Evolutionary conservation across 306 rosid species (phyloP).

Genomic region (Mimosa bimucronata): DNA sequence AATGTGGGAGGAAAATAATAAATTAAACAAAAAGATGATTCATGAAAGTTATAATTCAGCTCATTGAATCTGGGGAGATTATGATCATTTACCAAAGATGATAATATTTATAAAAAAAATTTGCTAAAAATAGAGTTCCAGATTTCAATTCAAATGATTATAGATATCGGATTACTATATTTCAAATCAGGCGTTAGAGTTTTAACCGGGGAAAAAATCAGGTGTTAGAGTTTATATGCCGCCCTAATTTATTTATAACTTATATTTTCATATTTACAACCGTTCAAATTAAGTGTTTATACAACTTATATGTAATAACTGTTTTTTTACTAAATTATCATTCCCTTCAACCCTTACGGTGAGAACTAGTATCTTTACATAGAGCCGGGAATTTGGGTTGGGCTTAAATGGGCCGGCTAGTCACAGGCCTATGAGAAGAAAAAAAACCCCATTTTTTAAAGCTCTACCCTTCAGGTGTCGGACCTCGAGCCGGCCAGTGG

Average conservation of each 20-base stretch:
- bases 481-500: no score
- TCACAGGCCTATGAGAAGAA: no score
- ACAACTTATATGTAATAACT: no score
- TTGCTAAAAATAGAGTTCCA: neutral
- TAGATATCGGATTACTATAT: neutral
- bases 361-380: no score
- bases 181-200: neutral
- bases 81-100: neutral
- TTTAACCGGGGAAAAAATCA: no score
- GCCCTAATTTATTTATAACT: neutral
- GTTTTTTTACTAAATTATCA: neutral
- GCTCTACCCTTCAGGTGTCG: no score
- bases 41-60: neutral
- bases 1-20: neutral
- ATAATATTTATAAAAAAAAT: neutral
- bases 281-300: neutral
- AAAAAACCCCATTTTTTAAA: no score
- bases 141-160: neutral
- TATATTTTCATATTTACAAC: neutral
- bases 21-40: neutral
- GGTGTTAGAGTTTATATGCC: neutral
- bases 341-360: no score
- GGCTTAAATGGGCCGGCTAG: no score
- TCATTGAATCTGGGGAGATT: neutral
- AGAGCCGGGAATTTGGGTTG: no score